A percentile compares a stretch with the other conserved stretches of the same genome.
These are phyloP conservation scores for Cercospora nicotianae DNA, from an alignment of 2,329 filamentous ascomycete genomes.

Conservation along the genomic window DNA sequence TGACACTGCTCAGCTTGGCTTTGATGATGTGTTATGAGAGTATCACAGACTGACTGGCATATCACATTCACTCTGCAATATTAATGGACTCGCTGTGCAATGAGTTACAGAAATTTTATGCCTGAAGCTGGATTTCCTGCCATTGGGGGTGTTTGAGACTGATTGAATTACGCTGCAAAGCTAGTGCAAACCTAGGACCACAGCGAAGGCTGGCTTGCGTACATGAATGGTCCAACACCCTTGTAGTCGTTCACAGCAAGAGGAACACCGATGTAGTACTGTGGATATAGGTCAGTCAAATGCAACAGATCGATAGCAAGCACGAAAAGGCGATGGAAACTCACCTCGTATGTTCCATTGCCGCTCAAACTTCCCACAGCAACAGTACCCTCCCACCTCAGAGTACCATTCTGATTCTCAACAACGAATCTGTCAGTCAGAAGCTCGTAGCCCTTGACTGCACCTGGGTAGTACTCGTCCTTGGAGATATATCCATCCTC, in stretches of 20 bases:
- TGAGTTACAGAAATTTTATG: too few species aligned
- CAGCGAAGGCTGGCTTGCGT: conserved; percentile 31
- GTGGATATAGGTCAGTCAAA: not conserved
- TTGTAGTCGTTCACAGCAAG: conserved; percentile 43
- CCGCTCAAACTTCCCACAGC: conserved; percentile 53
- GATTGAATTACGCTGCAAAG: not conserved
- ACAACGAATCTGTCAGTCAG: conserved; percentile 52
- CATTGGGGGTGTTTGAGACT: not conserved
- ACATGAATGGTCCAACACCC: conserved; percentile 46
- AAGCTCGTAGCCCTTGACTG: conserved; percentile 48
- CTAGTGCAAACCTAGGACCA: not conserved
- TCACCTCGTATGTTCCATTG: conserved; percentile 53
- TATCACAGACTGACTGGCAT: not conserved
- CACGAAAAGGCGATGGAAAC: conserved; percentile 17
- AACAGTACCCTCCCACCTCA: conserved; percentile 56
- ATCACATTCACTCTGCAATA: not conserved
- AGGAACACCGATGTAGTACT: conserved; percentile 44
- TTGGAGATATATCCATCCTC: conserved; percentile 41
- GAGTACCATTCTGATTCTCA: conserved; percentile 49
- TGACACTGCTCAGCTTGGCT: not conserved
- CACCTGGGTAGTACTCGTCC: conserved; percentile 52
- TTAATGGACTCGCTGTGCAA: too few species aligned
- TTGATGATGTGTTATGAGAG: not conserved
- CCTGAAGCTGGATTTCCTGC: not conserved
- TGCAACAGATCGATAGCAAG: not conserved